Base-by-base conservation (phyloP, 805 yeast species). In the Candida schatavii region DNA sequence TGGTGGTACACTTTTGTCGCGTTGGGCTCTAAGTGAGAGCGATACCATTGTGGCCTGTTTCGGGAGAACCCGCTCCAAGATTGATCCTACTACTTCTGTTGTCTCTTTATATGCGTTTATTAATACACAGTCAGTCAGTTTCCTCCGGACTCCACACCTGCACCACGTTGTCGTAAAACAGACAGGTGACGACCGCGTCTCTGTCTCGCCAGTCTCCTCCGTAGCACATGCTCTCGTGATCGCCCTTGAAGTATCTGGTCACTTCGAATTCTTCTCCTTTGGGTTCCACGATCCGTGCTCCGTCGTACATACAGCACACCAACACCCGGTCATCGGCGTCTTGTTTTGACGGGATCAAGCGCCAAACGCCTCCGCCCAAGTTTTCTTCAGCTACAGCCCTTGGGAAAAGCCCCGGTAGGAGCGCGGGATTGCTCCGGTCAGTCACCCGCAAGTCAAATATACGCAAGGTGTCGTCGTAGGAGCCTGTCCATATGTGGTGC, bases 281-380 rank as follows among this genome's bases (percentile, higher is more conserved):
- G 2, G 56, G 54, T 7, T 51, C 58, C 0, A 90, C 58, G 0
- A 90, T 68, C 43, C 89, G 72, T 1, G 96, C 96, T 14, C 99
- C 99, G 50, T 88, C 89, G 56, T 91, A 91, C 98, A 93, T 93
- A 56, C 97, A 88, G 59, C 97, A 90, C 0, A 83, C 80, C 38
- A 91, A 64, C 0, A 91, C 72, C 32, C 77, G 64, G 43, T 76
- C 64, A 26, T 68, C 70, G 11, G 55, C 50, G 3, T 55, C 50
- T 0, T 48, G 41, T 0, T 80, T 77, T 15, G 78, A 70, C 2
- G 96, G 96, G 5, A 80, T 66, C 44, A 93, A 70, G 52, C 96
- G 70, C 99, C 99, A 91, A 2, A 91, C 98, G 1, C 99, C 99
- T 4, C 99, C 98, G 1, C 88, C 90, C 3, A 93, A 66, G 36